Base-by-base conservation (phyloP, 805 yeast genomes). In the Yarrowia hollandica region DNA sequence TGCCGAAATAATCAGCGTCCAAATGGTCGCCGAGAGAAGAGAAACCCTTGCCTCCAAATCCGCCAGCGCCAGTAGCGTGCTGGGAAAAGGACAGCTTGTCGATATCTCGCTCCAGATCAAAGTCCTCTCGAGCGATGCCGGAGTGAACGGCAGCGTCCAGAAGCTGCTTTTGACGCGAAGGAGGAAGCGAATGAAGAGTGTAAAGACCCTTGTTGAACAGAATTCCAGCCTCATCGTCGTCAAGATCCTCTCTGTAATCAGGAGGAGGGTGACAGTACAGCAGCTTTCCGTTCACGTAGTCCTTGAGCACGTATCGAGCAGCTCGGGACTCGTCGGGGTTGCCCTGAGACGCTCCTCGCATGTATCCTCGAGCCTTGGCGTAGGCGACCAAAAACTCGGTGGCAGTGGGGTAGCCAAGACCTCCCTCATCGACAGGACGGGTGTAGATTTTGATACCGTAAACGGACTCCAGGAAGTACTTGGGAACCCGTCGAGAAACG, bases 281-380 rank as follows among this genome's bases (percentile, higher is more conserved):
- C 60, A 94, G 76, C 71, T 90, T 91, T 64, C 98, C 99, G 71
- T 82, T 88, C 23, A 95, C 97, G 67, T 90, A 94, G 72, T 94
- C 99, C 73, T 94, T 94, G 70, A 94, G 79, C 58, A 94, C 82
- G 65, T 88, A 87, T 71, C 99, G 81, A 38, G 97, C 84, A 12
- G 99, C 96, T 72, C 99, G 81, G 39, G 96, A 84, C 71, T 90
- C 95, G 76, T 94, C 99, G 2, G 99, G 98, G 65, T 90, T 83
- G 69, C 98, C 98, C 69, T 88, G 91, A 16, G 38, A 28, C 69
- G 96, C 96, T 72, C 95, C 97, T 28, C 74, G 66, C 95, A 90
- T 91, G 71, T 83, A 94, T 67, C 99, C 99, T 74, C 99, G 83
- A 3, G 97, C 94, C 74, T 95, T 82, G 6, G 97, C 98, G 69